Conservation (phyloP, 352 stramenopile species). For the Phytophthora litchii region DNA sequence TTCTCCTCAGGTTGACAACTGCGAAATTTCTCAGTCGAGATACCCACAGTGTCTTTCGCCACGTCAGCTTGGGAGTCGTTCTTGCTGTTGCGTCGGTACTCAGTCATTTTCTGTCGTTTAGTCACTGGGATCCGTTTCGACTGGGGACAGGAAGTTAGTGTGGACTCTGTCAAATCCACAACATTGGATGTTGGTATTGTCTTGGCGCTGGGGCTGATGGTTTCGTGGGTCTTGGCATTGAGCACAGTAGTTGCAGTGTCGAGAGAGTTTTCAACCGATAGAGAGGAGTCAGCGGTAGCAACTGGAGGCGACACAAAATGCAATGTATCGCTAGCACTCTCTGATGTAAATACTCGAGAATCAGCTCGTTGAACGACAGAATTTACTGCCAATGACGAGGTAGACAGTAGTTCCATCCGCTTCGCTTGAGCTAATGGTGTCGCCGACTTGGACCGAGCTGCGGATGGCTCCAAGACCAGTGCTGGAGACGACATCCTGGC, state of each 20-base stretch:
- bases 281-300: not conserved
- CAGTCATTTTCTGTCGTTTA: not conserved
- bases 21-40: not conserved
- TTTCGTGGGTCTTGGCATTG: not conserved
- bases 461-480: too few species aligned
- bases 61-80: not conserved
- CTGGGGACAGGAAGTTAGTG: not conserved
- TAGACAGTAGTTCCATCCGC: too few species aligned
- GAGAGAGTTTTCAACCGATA: not conserved
- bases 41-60: not conserved
- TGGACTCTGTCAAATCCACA: conserved; percentile 9
- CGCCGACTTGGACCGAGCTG: too few species aligned
- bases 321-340: not conserved
- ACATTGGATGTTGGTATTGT: not conserved
- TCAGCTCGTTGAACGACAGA: too few species aligned
- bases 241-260: not conserved
- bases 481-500: not conserved
- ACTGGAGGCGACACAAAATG: not conserved
- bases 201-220: not conserved
- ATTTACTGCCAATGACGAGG: too few species aligned
- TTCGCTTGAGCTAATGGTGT: too few species aligned
- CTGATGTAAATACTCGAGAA: too few species aligned
- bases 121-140: not conserved
- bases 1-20: not conserved
- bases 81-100: not conserved